These are phyloP conservation scores for Eimeria acervulina DNA, from an alignment of 169 alveolate genomes.

Conservation along the genomic window DNA sequence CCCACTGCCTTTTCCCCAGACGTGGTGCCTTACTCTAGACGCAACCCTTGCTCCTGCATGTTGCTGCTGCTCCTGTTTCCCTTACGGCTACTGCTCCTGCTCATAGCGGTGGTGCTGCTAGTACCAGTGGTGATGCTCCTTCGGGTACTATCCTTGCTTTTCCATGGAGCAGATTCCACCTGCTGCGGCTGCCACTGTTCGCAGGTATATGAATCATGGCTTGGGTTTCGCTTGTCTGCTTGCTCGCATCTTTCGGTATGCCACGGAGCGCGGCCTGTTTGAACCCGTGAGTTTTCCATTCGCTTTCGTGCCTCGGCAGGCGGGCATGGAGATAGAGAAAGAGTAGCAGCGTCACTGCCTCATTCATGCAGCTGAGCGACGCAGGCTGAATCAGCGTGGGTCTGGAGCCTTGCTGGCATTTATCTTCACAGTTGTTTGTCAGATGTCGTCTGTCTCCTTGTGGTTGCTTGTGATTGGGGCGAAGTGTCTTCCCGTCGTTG, in stretches of 20 bases:
- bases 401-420: not conserved
- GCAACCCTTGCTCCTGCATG: not conserved
- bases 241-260: slow-evolving; percentile 83
- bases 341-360: not conserved
- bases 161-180: not conserved
- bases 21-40: not conserved
- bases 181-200: not conserved
- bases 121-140: not conserved
- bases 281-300: slow-evolving; percentile 37
- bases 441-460: not conserved
- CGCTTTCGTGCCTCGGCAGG: not conserved
- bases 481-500: slow-evolving; percentile 7
- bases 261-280: slow-evolving; percentile 76
- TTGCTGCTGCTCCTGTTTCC: not conserved
- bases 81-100: not conserved
- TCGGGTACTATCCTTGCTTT: not conserved
- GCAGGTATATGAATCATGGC: slow-evolving; percentile 86
- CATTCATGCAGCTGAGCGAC: not conserved
- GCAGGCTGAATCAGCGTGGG: not conserved
- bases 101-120: not conserved
- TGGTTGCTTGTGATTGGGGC: not conserved
- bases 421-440: not conserved
- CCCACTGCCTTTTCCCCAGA: not conserved
- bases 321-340: not conserved
- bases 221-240: slow-evolving; percentile 82